Evolutionary conservation across 129 eudicot genomes (phyloP), one percentile per base, ranked within the genome.

Genomic region (Rutidosis leptorrhynchoides): DNA sequence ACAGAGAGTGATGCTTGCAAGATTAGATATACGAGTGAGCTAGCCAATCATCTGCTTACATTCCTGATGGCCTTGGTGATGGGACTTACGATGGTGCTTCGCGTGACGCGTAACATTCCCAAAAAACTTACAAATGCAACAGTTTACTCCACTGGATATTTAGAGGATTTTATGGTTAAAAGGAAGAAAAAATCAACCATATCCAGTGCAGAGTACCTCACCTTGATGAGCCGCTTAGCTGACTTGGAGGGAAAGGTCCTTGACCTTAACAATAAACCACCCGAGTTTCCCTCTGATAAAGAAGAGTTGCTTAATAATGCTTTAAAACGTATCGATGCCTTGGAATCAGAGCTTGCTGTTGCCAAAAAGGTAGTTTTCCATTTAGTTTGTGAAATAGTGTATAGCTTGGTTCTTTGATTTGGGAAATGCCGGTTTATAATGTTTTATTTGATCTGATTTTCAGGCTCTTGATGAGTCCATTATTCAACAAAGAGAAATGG

Each of bases 221-320:
- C 76, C 40, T 79, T 89, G 86, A 77, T 86, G 87, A 89, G 84
- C 62, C 86, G 95, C 12, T 81, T 94, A 86, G 79, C 79, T 8
- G 97, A 94, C n/a, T 76, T 94, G 45, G 99, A 94, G 81, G 94
- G 83, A 26, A 86, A 81, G 77, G 79, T 86, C 26, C 65, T 55
- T 43, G 23, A 45, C 43, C 82, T 89, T 24, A 52, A 55, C 68
- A 70, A 73, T 26, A 89, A 84, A 71, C 87, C 94, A 2, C 64
- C 83, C 1, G 37, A 71, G 33, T 78, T 94, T 86, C 88, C 99
- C 2, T 90, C 90, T 0, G 97, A 94, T 71, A 89, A 86, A 69
- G 97, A 94, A 77, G 88, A 86, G 69, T 65, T 89, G 82, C 84
- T 94, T 24, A 84, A 79, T 66, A 58, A 53, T 35, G 90, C 97